Evolutionary conservation across 2,329 filamentous ascomycete genomes (phyloP), one percentile per base, ranked within the genome.

Genomic region (Penicillium sp.): DNA sequence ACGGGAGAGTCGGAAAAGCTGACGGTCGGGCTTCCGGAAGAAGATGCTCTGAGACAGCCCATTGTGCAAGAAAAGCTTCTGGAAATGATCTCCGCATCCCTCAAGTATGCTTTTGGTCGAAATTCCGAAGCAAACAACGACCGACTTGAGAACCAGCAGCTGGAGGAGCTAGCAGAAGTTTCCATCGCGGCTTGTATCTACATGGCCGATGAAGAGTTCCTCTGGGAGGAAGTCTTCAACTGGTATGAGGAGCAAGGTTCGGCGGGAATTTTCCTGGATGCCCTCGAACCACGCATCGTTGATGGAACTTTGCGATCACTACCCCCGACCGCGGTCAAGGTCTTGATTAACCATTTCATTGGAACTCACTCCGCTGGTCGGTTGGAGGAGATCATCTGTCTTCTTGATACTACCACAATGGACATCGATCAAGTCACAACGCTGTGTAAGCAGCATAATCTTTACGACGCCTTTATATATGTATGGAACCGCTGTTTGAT

Each of bases 401-500:
- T 93, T 62, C 88, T 99, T 76, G 89, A 96, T 67, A 96, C 93
- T 1, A 81, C 85, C 15, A 96, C 92, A 0, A 87, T 99, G 70
- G 95, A 99, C 71, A 87, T 99, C 64, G 93, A 99, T 71, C 91
- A 97, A 73, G 86, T 96, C 57, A 97, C 93, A 0, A 83, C 84
- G 13, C 80, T 99, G 25, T 99, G 94, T 81, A 96, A 94, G 72
- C 88, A 93, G 70, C 87, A 97, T 72, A 86, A 89, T 63, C 82
- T 99, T 4, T 99, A 97, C 70, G 95, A 99, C 74, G 95, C 94
- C 2, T 84, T 97, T 55, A 92, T 95, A 43, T 97, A 97, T 71
- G 90, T 99, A 54, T 99, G 94, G 94, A 97, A 96, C 59, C 88
- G 91, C 72, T 92, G 91, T 3, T 79, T 99, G 29, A 80, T 81